Conservation (phyloP, 2,329 filamentous ascomycete genomes). For the Capronia coronata region DNA sequence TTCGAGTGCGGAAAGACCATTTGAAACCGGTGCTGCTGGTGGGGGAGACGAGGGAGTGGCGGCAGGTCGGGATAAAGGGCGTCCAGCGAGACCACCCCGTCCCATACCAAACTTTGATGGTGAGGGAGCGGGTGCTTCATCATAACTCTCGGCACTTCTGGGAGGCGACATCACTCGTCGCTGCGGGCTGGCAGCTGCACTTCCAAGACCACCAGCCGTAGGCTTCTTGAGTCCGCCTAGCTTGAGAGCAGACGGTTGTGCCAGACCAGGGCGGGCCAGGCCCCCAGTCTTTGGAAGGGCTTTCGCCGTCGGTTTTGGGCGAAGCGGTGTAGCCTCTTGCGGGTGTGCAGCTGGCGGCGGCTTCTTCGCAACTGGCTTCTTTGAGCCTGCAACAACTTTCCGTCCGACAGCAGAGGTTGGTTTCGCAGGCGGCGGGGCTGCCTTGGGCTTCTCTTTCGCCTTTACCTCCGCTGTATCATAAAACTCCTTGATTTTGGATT, state of each 20-base stretch:
- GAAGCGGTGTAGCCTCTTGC: conserved; percentile 49
- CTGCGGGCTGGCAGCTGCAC: conserved; percentile 36
- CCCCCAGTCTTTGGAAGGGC: conserved; percentile 42
- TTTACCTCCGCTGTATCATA: conserved; percentile 76
- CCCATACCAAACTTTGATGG: conserved; percentile 60
- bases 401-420: conserved; percentile 47
- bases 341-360: conserved; percentile 49
- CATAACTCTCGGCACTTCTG: conserved; percentile 38
- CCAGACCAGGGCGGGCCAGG: conserved; percentile 37
- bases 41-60: conserved; percentile 47
- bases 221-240: conserved; percentile 42
- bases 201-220: conserved; percentile 21
- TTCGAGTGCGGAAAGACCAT: conserved; percentile 70
- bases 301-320: conserved; percentile 38
- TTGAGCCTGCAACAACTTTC: conserved; percentile 47
- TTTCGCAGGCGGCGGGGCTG: conserved; percentile 56
- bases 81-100: conserved; percentile 72
- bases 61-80: conserved; percentile 72
- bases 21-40: conserved; percentile 51
- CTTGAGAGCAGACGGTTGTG: conserved; percentile 37
- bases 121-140: conserved; percentile 36
- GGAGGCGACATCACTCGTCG: conserved; percentile 42
- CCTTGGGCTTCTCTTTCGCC: conserved; percentile 87
- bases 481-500: conserved; percentile 92
- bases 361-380: conserved; percentile 48